Evolutionary conservation across 306 rosid species (phyloP).

Genomic region (Oxytropis ochrocephala): DNA sequence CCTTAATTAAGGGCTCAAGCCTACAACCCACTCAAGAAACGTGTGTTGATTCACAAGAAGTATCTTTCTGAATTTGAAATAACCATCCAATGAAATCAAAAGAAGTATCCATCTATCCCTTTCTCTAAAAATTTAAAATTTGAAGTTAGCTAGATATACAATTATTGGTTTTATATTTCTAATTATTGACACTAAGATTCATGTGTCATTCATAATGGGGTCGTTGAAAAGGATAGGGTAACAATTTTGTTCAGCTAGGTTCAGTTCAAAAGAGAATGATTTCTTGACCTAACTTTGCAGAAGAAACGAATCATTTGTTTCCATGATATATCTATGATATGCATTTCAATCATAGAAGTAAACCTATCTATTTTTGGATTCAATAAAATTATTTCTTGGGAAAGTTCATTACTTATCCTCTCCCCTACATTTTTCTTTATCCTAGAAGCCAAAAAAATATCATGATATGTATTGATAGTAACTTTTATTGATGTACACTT

Average conservation of each 20-base stretch:
- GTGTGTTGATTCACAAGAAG: neutral
- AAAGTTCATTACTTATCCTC: neutral
- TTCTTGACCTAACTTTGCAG: slow-evolving; percentile 4
- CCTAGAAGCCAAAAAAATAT: neutral
- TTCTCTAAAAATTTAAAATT: neutral
- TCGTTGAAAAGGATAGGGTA: neutral
- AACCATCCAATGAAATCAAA: neutral
- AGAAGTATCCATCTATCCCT: neutral
- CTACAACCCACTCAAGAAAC: no score
- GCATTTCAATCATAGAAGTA: neutral
- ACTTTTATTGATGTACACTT: neutral
- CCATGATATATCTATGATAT: neutral
- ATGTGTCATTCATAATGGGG: neutral
- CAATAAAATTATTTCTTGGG: neutral
- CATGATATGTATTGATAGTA: neutral
- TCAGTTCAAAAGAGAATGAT: slow-evolving; percentile 3
- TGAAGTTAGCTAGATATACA: neutral
- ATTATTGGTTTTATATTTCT: slow-evolving; percentile 9
- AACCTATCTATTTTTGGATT: neutral
- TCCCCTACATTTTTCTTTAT: neutral
- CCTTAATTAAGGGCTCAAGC: no score
- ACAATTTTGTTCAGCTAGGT: neutral
- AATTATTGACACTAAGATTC: neutral
- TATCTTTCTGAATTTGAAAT: neutral
- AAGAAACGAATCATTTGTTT: slow-evolving; percentile 15